These are phyloP conservation scores for Cymodocea nodosa DNA, from an alignment of 116 monocot genomes.

Conservation along the genomic window DNA sequence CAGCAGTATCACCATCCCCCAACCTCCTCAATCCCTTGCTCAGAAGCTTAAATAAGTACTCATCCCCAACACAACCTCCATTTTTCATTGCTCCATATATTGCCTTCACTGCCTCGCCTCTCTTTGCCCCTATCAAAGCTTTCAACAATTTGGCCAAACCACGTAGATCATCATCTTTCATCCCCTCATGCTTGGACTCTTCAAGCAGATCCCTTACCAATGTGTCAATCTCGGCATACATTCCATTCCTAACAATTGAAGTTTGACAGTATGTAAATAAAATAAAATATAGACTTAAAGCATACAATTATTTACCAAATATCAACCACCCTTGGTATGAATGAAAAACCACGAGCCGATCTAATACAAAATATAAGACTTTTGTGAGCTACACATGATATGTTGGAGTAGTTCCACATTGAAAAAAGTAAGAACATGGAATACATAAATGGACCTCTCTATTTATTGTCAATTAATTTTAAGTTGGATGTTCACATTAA, in stretches of 20 bases:
- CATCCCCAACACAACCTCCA: conserved; percentile 38
- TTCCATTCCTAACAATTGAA: conserved; percentile 6
- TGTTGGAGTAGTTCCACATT: too few relatives aligned
- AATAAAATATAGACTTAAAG: too few relatives aligned
- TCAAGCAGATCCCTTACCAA: conserved; percentile 31
- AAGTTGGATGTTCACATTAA: too few relatives aligned
- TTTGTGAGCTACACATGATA: too few relatives aligned
- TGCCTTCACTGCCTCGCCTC: conserved; percentile 25
- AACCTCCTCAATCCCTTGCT: conserved; percentile 59
- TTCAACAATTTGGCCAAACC: conserved; percentile 54
- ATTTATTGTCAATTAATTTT: too few relatives aligned
- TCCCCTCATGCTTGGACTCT: conserved; percentile 18
- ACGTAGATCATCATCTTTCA: conserved; percentile 17
- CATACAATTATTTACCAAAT: too few relatives aligned
- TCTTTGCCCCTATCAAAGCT: conserved; percentile 36
- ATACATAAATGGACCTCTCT: too few relatives aligned
- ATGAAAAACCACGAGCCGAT: too few relatives aligned
- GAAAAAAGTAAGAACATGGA: too few relatives aligned
- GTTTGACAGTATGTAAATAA: too few relatives aligned
- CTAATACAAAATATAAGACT: too few relatives aligned
- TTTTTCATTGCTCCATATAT: conserved; percentile 47
- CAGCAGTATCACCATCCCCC: conserved; percentile 43
- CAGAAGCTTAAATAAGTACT: conserved; percentile 55
- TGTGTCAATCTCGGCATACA: conserved; percentile 15
- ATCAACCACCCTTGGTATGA: too few relatives aligned